Evolutionary conservation across 768 basidiomycete genomes (phyloP).

Genomic region (Lentinula aciculospora): DNA sequence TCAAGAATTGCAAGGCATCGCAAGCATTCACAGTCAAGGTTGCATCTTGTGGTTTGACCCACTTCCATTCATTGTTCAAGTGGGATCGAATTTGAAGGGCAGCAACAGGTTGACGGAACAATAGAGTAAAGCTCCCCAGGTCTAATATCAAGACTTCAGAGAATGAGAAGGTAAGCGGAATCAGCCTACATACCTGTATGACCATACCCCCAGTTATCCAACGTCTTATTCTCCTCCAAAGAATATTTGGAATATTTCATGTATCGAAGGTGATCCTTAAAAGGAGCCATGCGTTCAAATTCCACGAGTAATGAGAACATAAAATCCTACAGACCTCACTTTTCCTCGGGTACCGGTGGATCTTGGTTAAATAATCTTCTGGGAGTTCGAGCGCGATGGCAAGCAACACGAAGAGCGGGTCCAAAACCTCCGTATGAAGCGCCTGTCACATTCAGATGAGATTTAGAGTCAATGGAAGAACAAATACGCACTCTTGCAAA

Average conservation of each 20-base stretch:
- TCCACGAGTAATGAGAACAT: neutral
- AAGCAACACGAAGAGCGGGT: slow-evolving; percentile 39
- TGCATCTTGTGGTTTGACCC: slow-evolving; percentile 44
- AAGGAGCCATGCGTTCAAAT: neutral
- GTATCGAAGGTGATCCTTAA: slow-evolving; percentile 39
- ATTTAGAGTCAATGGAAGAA: neutral
- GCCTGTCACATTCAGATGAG: slow-evolving; percentile 13
- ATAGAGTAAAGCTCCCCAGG: slow-evolving; percentile 45
- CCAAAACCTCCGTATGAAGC: slow-evolving; percentile 41
- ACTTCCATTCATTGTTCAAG: slow-evolving; percentile 44
- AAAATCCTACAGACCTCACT: slow-evolving; percentile 25
- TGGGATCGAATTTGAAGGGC: slow-evolving; percentile 46
- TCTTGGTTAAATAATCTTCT: slow-evolving; percentile 39
- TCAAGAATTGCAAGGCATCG: slow-evolving; percentile 38
- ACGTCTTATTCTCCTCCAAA: slow-evolving; percentile 30
- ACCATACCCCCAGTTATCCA: slow-evolving; percentile 32
- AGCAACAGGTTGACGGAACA: slow-evolving; percentile 51
- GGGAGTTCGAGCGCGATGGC: slow-evolving; percentile 49
- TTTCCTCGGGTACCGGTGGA: slow-evolving; percentile 39
- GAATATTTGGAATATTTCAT: slow-evolving; percentile 49
- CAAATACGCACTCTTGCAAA: slow-evolving; percentile 28
- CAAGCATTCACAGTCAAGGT: slow-evolving; percentile 44
- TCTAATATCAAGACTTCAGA: slow-evolving; percentile 18
- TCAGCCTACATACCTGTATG: slow-evolving; percentile 29
- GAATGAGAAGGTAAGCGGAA: neutral